phyloP scores from a whole-genome alignment of 805 yeast species.

The Candida fluviatilis region DNA sequence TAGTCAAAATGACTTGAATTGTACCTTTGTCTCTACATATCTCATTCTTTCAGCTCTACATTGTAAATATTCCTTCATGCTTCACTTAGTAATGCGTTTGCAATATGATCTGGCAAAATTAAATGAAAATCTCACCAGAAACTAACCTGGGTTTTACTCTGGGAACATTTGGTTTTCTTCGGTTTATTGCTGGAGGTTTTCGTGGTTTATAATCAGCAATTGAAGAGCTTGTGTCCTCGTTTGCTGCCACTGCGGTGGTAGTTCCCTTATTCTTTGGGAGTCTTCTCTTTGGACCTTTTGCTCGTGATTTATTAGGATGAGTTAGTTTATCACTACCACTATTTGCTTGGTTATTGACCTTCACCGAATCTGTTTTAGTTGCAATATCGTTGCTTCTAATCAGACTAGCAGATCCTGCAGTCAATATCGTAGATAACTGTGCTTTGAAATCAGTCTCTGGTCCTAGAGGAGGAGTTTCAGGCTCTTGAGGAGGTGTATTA shows the following conservation, averaged over 20 bases:
- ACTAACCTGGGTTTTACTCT: not conserved
- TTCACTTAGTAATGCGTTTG: no score
- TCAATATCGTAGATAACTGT: conserved; percentile 22
- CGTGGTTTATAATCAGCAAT: not conserved
- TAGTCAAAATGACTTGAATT: no score
- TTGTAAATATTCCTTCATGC: no score
- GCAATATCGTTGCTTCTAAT: not conserved
- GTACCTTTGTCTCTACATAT: no score
- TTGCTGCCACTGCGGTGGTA: conserved; percentile 1
- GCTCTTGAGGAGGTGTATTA: conserved; percentile 1
- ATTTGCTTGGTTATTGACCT: no score
- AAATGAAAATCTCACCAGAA: conserved; percentile 4
- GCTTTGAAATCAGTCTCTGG: conserved; percentile 15
- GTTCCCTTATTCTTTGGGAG: conserved; percentile 29
- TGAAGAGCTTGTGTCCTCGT: not conserved
- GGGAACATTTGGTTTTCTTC: not conserved
- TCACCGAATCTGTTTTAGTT: not conserved
- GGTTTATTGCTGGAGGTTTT: not conserved
- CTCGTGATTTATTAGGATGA: conserved; percentile 44
- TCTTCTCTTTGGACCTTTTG: conserved; percentile 51
- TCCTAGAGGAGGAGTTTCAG: not conserved
- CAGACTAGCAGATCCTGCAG: conserved; percentile 13
- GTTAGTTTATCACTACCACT: conserved; percentile 21
- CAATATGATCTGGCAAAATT: no score
- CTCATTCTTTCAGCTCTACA: no score